Conservation (phyloP, 163 green algal species). For the Smithsoniella earleae region DNA sequence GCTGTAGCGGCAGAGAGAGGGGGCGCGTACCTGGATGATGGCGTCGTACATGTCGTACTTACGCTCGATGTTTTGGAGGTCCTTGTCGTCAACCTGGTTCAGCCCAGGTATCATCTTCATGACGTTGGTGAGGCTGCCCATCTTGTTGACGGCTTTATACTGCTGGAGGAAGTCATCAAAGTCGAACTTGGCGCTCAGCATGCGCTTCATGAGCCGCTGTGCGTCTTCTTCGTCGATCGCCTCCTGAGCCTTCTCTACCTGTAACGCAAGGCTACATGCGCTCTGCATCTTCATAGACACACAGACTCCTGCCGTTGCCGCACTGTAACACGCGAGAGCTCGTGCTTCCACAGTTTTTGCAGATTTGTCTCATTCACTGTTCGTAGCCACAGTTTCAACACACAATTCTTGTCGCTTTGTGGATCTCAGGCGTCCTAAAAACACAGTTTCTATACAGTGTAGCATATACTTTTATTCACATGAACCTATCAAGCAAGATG, state of each 20-base stretch:
- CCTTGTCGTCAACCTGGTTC: constrained; percentile 55
- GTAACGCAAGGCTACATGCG: not conserved
- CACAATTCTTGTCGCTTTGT: not conserved
- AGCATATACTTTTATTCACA: too few relatives aligned
- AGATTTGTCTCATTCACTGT: too few relatives aligned
- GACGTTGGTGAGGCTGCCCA: constrained; percentile 75
- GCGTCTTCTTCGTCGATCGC: constrained; percentile 81
- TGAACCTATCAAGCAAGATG: too few relatives aligned
- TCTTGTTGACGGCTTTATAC: constrained; percentile 81
- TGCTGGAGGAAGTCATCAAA: constrained; percentile 98
- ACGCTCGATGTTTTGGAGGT: constrained; percentile 68
- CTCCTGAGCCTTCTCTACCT: constrained; percentile 79
- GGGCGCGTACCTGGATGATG: constrained; percentile 52
- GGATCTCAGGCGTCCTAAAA: not conserved
- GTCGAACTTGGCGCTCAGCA: constrained; percentile 91
- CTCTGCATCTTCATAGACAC: not conserved
- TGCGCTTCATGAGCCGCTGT: constrained; percentile 57
- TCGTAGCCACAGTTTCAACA: not conserved
- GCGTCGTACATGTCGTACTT: constrained; percentile 61
- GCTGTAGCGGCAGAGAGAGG: too few relatives aligned
- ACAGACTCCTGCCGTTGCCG: not conserved
- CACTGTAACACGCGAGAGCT: not conserved
- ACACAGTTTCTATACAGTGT: too few relatives aligned
- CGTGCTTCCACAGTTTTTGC: not conserved
- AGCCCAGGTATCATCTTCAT: constrained; percentile 94